Evolutionary conservation across 176 grass and related monocot species (phyloP).

Genomic region (Carex myosuroides): DNA sequence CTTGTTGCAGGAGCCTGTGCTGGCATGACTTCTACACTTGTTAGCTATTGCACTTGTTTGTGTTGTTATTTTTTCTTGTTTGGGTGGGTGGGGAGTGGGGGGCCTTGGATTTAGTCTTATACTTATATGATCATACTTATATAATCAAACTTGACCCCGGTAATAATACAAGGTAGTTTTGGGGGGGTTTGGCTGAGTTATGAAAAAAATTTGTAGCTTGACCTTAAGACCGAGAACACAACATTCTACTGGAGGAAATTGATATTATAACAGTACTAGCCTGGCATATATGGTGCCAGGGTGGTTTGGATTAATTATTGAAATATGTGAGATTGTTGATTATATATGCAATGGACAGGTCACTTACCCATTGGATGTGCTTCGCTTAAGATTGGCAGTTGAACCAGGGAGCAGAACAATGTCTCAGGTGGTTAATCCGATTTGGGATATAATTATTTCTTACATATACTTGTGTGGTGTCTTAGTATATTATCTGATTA

Average conservation of each 20-base stretch:
- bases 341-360: constrained; percentile 45
- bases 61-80: constrained; percentile 10
- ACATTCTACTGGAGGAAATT: background rate
- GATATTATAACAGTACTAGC: background rate
- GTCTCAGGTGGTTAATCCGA: constrained; percentile 56
- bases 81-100: background rate
- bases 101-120: background rate
- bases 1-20: constrained; percentile 93
- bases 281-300: background rate
- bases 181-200: too few species aligned
- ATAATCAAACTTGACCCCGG: background rate
- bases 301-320: background rate
- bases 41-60: constrained; percentile 43
- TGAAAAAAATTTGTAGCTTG: background rate
- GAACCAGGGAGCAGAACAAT: constrained; percentile 81
- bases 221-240: constrained; percentile 12
- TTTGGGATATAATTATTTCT: constrained; percentile 8
- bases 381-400: constrained; percentile 91
- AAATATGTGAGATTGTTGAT: background rate
- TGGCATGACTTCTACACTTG: constrained; percentile 99
- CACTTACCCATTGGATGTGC: constrained; percentile 93
- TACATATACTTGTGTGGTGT: background rate
- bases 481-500: constrained; percentile 3
- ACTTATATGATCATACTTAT: background rate
- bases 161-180: too few species aligned